Percentiles rank a stretch among this genome's conserved stretches.
Evolutionary conservation across 1,284 basidiomycete species (phyloP).

Genomic region (Hypsizygus ulmarius): DNA sequence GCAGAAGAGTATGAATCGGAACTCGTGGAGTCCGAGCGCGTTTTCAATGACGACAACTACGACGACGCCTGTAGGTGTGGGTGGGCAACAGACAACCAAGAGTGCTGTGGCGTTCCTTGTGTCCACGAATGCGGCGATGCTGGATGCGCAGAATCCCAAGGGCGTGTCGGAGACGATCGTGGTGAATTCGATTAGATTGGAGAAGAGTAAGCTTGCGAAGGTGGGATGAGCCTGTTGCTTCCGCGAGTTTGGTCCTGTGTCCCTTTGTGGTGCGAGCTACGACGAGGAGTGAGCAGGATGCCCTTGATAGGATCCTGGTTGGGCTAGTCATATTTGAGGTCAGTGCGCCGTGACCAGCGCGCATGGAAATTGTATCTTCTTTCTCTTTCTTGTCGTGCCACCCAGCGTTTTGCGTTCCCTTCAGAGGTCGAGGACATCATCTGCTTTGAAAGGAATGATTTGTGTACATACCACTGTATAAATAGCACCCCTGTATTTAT

Average conservation of each 20-base stretch:
- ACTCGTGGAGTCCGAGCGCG: slow-evolving; percentile 47
- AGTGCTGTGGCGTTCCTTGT: slow-evolving; percentile 9
- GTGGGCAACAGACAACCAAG: neutral
- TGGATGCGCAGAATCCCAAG: neutral
- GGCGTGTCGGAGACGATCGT: slow-evolving; percentile 11
- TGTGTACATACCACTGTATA: slow-evolving; percentile 18
- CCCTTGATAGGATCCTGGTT: too few species aligned
- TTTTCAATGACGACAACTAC: slow-evolving; percentile 7
- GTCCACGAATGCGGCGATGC: slow-evolving; percentile 1
- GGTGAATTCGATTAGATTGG: slow-evolving; percentile 17
- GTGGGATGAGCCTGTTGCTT: neutral
- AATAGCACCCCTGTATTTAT: slow-evolving; percentile 5
- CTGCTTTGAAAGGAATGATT: slow-evolving; percentile 10
- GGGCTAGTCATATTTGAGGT: too few species aligned
- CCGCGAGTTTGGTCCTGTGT: neutral
- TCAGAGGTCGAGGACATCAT: slow-evolving; percentile 3
- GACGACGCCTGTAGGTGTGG: neutral
- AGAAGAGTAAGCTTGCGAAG: slow-evolving; percentile 14
- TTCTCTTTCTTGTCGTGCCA: neutral
- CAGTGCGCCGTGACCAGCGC: too few species aligned
- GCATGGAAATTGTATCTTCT: too few species aligned
- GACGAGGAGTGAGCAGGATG: too few species aligned
- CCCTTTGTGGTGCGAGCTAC: neutral
- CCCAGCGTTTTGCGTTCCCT: neutral
- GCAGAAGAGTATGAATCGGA: slow-evolving; percentile 53